phyloP scores from a whole-genome alignment of 768 basidiomycete genomes.

The Tricholoma saponaceum region DNA sequence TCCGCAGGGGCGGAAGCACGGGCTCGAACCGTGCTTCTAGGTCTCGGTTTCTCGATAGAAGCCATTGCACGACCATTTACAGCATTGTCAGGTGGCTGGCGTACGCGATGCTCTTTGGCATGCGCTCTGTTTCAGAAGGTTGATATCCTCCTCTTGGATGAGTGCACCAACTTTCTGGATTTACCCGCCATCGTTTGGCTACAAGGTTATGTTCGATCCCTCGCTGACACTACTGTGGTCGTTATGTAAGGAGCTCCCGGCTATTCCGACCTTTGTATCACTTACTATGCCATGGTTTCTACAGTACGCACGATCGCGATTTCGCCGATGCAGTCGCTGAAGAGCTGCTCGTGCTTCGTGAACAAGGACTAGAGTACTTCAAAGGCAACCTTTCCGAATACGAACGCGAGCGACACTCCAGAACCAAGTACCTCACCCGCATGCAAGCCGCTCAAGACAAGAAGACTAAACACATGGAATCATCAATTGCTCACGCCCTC shows the following conservation, averaged over 20 bases:
- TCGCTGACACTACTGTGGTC: conserved; percentile 46
- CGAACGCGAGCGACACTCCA: conserved; percentile 41
- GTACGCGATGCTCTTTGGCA: conserved; percentile 55
- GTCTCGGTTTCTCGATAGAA: conserved; percentile 52
- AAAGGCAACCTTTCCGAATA: conserved; percentile 52
- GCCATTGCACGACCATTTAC: conserved; percentile 34
- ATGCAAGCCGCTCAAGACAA: conserved; percentile 39
- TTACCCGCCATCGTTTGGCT: conserved; percentile 51
- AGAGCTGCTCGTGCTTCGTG: conserved; percentile 57
- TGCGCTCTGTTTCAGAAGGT: conserved; percentile 51
- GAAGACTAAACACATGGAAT: conserved; percentile 40
- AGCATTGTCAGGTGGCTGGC: conserved; percentile 63
- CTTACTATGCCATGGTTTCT: background rate
- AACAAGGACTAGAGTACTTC: conserved; percentile 49
- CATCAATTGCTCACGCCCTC: conserved; percentile 49
- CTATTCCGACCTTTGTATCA: background rate
- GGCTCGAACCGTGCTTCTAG: conserved; percentile 49
- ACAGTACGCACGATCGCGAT: conserved; percentile 54
- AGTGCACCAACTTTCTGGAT: conserved; percentile 53
- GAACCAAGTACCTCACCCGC: conserved; percentile 38
- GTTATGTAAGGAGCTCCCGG: conserved; percentile 31
- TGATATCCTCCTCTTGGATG: conserved; percentile 58
- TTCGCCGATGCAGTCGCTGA: conserved; percentile 59
- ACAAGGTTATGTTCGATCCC: conserved; percentile 43
- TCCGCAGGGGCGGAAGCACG: conserved; percentile 39